A percentile compares a stretch with the other conserved stretches of the same genome.
phyloP scores from a whole-genome alignment of 495 filamentous ascomycete species.

The Diplogelasinospora grovesii region DNA sequence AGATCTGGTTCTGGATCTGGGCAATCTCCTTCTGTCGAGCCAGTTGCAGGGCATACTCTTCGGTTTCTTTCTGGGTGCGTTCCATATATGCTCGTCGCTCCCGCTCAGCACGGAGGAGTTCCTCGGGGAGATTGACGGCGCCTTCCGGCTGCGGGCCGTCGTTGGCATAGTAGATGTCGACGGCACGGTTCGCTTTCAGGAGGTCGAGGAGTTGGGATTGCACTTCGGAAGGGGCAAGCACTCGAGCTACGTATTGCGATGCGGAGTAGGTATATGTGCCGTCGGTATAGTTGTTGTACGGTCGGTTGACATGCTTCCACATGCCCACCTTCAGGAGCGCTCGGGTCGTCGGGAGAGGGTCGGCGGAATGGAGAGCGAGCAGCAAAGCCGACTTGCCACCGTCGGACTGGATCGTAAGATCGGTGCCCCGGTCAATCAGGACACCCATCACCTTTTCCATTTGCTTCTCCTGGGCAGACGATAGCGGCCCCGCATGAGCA shows the following conservation, averaged over 20 bases:
- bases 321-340: constrained; percentile 38
- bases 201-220: constrained; percentile 32
- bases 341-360: constrained; percentile 37
- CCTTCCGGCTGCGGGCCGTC: constrained; percentile 39
- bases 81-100: constrained; percentile 33
- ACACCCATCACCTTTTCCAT: constrained; percentile 43
- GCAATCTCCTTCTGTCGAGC: constrained; percentile 37
- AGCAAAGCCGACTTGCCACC: constrained; percentile 41
- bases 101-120: constrained; percentile 37
- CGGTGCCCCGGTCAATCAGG: constrained; percentile 32
- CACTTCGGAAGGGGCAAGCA: constrained; percentile 27
- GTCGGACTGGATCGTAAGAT: constrained; percentile 35
- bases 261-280: constrained; percentile 39
- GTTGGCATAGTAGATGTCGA: constrained; percentile 43
- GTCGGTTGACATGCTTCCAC: constrained; percentile 41
- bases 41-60: constrained; percentile 32
- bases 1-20: constrained; percentile 36
- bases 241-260: constrained; percentile 35
- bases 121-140: constrained; percentile 35
- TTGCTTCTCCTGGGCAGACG: constrained; percentile 30
- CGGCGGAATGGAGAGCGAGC: constrained; percentile 36
- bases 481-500: constrained; percentile 29
- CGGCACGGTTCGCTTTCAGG: constrained; percentile 35
- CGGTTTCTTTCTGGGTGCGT: constrained; percentile 28
- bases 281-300: constrained; percentile 37